Evolutionary conservation across 2,329 filamentous ascomycete species (phyloP), one percentile per base, ranked within the genome.

Genomic region (Aspergillus neotritici): DNA sequence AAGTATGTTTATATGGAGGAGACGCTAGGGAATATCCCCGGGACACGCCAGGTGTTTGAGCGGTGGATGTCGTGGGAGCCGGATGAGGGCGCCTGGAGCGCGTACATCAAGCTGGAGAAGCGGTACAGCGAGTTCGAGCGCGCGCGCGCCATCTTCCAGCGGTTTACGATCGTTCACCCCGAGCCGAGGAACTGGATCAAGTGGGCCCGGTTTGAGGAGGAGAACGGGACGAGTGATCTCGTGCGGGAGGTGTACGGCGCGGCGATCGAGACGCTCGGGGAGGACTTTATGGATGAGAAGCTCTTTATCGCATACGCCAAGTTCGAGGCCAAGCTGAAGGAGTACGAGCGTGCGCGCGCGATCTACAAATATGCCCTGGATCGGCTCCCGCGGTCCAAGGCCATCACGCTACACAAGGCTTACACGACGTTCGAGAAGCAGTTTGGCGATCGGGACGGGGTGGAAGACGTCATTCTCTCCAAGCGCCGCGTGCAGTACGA

Each of bases 1-100:
- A 97, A 97, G 66, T 98, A 96, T 73, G 88, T 94, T 17, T 95
- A 94, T 65, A 94, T 95, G 85, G 91, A 97, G 72, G 93, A 98
- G 76, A 97, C 91, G 70, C 77, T 98, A 42, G 89, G 89, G 5
- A 96, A 98, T 59, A 83, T 98, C 37, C 82, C 90, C 3, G 93
- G 91, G 30, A 94, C 89, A 3, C 77, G 93, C 46, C 87, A 95
- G 57, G 87, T 97, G 0, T 98, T 97, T 63, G 93, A 98, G 70
- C 78, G 93, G 35, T 98, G 93, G 93, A 91, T 98, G 85, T 84
- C 86, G 50, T 98, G 93, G 93, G 88, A 95, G 64, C 93, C 93
- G 0, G 89, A 96, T 54, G 91, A 97, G 76, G 83, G 86, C 34
- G 93, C 91, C 1, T 98, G 93, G 93, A 83, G 83, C 54, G 84